These are phyloP conservation scores for Erodium chrysanthum DNA, from an alignment of 441 rosid genomes.

Conservation along the genomic window DNA sequence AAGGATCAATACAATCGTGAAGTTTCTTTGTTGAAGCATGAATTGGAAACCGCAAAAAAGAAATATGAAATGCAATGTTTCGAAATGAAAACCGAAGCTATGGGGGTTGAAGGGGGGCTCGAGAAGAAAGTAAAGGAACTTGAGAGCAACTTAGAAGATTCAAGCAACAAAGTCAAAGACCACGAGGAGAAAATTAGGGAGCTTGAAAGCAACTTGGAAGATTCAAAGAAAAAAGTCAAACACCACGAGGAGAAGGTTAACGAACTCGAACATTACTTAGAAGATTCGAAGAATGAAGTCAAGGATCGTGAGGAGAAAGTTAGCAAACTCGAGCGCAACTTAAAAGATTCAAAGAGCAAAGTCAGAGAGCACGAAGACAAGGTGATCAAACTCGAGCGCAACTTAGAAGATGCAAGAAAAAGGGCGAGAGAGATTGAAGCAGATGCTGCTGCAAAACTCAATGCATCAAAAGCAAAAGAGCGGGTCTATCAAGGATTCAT, in stretches of 20 bases:
- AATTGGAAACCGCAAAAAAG: background rate
- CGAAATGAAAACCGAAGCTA: background rate
- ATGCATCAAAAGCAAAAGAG: slow-evolving; percentile 58
- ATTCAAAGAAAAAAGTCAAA: slow-evolving; percentile 50
- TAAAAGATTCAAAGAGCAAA: slow-evolving; percentile 47
- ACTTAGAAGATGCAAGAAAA: background rate
- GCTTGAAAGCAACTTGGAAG: slow-evolving; percentile 21
- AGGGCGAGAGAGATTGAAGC: slow-evolving; percentile 31
- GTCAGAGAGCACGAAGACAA: slow-evolving; percentile 32
- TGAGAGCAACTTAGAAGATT: slow-evolving; percentile 21
- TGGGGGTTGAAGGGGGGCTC: slow-evolving; percentile 29
- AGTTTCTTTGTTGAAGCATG: background rate
- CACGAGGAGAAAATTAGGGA: background rate
- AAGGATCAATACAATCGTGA: background rate
- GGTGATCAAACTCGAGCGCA: background rate
- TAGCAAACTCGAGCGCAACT: slow-evolving; percentile 10
- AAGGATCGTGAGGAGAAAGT: slow-evolving; percentile 27
- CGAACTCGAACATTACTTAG: slow-evolving; percentile 17
- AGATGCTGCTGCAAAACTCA: slow-evolving; percentile 39
- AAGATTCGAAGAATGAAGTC: slow-evolving; percentile 48
- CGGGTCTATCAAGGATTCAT: slow-evolving; percentile 36
- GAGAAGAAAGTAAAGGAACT: slow-evolving; percentile 51
- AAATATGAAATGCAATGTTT: background rate
- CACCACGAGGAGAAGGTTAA: slow-evolving; percentile 22
- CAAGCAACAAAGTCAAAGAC: background rate